phyloP scores from a whole-genome alignment of 768 basidiomycete genomes.

The Leucogyrophana mollusca region DNA sequence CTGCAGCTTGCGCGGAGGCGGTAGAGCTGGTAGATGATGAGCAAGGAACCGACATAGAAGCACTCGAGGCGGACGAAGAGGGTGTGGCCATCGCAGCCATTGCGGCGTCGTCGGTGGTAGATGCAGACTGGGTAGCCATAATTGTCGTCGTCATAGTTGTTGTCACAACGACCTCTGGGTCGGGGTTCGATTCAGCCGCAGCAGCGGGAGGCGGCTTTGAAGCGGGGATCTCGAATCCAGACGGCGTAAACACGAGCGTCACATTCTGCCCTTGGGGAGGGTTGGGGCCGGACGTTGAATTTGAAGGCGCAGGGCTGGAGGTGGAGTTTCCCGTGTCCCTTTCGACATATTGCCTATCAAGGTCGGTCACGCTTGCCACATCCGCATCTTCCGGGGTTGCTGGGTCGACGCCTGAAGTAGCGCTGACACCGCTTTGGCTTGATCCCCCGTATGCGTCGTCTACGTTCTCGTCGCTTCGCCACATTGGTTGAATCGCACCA shows the following conservation, averaged over 20 bases:
- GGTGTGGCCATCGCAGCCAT: background rate
- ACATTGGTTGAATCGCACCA: conserved; percentile 54
- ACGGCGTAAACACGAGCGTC: conserved; percentile 52
- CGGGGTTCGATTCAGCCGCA: background rate
- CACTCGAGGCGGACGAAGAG: background rate
- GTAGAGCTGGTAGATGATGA: background rate
- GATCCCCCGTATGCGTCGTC: conserved; percentile 13
- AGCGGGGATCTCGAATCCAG: conserved; percentile 27
- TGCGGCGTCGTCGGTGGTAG: background rate
- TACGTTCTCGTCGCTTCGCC: conserved; percentile 32
- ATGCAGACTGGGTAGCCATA: conserved; percentile 7
- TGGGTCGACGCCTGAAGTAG: conserved; percentile 2
- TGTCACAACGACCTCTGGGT: conserved; percentile 1
- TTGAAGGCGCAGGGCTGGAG: conserved; percentile 10
- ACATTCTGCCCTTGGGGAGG: conserved; percentile 34
- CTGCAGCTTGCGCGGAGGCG: conserved; percentile 14
- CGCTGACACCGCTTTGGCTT: conserved; percentile 1
- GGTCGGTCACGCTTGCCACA: background rate
- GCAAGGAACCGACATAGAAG: background rate
- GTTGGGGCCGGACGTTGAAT: conserved; percentile 7
- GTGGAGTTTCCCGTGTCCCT: conserved; percentile 9
- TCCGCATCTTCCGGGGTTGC: conserved; percentile 8
- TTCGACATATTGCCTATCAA: background rate
- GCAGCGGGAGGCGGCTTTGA: background rate
- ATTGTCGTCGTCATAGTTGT: conserved; percentile 28